These are phyloP conservation scores for Jatropha multifida DNA, from an alignment of 441 rosid species.

Conservation along the genomic window DNA sequence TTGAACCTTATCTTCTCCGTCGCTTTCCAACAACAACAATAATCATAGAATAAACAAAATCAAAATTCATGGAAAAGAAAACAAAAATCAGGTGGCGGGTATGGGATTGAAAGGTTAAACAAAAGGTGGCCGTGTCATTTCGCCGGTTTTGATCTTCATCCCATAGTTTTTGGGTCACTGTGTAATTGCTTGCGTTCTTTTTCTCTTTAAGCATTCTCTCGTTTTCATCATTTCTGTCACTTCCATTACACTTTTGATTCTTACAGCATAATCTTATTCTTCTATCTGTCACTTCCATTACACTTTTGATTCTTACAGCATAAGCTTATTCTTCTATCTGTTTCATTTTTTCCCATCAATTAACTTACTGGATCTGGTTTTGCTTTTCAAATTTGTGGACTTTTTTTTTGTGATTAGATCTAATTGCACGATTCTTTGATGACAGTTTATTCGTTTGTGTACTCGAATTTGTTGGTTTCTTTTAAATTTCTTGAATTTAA, in stretches of 20 bases:
- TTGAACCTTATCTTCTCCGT: not conserved
- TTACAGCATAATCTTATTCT: too few relatives aligned
- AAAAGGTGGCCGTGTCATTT: not conserved
- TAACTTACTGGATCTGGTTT: not conserved
- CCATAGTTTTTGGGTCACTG: not conserved
- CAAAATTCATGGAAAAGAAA: not conserved
- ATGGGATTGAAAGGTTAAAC: not conserved
- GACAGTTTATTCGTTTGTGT: not conserved
- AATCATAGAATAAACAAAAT: not conserved
- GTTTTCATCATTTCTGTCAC: too few relatives aligned
- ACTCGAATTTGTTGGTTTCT: not conserved
- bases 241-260: too few relatives aligned
- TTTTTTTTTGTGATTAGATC: not conserved
- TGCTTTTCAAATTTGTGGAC: not conserved
- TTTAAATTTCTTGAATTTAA: not conserved
- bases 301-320: too few relatives aligned
- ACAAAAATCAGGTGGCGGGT: not conserved
- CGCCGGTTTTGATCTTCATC: slow-evolving; percentile 6
- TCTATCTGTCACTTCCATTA: too few relatives aligned
- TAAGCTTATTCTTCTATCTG: too few relatives aligned
- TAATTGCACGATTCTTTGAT: not conserved
- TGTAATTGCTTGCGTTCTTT: not conserved
- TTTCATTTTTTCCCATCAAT: not conserved
- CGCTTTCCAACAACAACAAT: not conserved
- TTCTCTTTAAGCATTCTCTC: not conserved